Percentiles rank a stretch among this genome's conserved stretches.
Conservation (phyloP, 306 rosid genomes). For the Malus orientalis region DNA sequence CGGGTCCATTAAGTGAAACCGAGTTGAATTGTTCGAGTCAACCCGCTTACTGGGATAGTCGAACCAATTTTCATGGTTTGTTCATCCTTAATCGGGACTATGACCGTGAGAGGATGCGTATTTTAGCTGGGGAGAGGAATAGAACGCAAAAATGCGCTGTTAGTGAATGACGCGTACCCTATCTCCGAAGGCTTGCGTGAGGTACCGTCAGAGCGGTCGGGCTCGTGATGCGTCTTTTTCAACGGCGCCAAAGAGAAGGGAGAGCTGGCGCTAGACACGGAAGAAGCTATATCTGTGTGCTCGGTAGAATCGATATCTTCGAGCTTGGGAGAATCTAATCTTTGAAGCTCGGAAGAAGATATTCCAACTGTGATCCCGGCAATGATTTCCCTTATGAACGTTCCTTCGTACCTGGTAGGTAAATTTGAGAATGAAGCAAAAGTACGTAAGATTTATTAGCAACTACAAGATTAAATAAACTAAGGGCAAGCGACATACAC, state of each 20-base stretch:
- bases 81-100: not conserved
- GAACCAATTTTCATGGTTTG: not conserved
- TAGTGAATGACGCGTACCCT: slow-evolving; percentile 34
- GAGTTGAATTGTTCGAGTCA: slow-evolving; percentile 7
- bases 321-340: no score
- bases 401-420: no score
- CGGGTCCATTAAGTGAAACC: not conserved
- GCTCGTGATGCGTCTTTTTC: slow-evolving; percentile 67
- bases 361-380: no score
- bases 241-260: slow-evolving; percentile 36
- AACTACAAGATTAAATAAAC: no score
- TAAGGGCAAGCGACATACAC: no score
- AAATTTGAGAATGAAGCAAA: no score
- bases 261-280: slow-evolving; percentile 52
- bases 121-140: not conserved
- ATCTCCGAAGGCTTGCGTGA: slow-evolving; percentile 53
- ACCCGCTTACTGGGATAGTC: not conserved
- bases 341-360: no score
- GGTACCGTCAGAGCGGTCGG: slow-evolving; percentile 40
- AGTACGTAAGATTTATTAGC: no score
- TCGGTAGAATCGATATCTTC: no score
- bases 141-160: not conserved
- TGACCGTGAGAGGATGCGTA: not conserved
- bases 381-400: no score
- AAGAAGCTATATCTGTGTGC: no score